A percentile compares a stretch with the other conserved stretches of the same genome.
Evolutionary conservation across 768 basidiomycete genomes (phyloP).

Genomic region (Kwoniella bestiolae): DNA sequence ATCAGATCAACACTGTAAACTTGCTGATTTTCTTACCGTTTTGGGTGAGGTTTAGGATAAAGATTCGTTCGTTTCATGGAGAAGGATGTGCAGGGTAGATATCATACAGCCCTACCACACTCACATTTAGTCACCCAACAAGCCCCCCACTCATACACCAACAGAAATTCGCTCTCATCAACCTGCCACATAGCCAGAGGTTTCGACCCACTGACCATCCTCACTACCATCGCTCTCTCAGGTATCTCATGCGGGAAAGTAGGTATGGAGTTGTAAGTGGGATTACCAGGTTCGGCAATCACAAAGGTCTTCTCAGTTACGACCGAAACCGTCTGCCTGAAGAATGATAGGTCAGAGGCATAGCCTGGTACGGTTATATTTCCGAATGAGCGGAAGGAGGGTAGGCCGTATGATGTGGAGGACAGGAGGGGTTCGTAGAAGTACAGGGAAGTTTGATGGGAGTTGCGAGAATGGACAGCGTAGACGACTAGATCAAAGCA

Average conservation of each 20-base stretch:
- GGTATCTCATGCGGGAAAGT: slow-evolving; percentile 28
- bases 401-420: not conserved
- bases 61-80: no score
- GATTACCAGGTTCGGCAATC: slow-evolving; percentile 52
- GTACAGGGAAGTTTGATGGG: slow-evolving; percentile 36
- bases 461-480: slow-evolving; percentile 35
- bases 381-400: slow-evolving; percentile 41
- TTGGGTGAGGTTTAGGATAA: no score
- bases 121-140: slow-evolving; percentile 53
- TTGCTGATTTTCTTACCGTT: no score
- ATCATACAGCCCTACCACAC: no score
- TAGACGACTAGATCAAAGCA: slow-evolving; percentile 32
- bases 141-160: slow-evolving; percentile 49
- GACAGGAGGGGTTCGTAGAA: slow-evolving; percentile 44
- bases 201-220: slow-evolving; percentile 31
- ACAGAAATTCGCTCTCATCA: slow-evolving; percentile 50
- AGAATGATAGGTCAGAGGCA: slow-evolving; percentile 47
- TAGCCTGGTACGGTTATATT: slow-evolving; percentile 38
- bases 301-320: slow-evolving; percentile 45
- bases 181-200: slow-evolving; percentile 51
- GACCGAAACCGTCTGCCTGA: slow-evolving; percentile 46
- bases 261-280: slow-evolving; percentile 40
- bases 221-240: slow-evolving; percentile 26
- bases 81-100: no score
- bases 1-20: no score